Base-by-base conservation (phyloP, 768 basidiomycete species). In the Pleurotus giganteus region DNA sequence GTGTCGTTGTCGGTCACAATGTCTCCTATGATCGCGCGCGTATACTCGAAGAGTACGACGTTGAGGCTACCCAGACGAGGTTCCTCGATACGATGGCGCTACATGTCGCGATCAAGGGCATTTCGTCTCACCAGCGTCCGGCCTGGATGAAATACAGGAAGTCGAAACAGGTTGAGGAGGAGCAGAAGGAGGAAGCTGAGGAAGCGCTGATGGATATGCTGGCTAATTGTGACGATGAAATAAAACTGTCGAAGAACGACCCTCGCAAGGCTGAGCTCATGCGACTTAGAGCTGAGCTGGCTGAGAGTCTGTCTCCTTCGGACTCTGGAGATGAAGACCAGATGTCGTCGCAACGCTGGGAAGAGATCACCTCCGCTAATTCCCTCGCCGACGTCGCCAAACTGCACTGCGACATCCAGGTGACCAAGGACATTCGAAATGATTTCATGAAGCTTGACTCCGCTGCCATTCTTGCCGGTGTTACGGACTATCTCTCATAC, bases 71-170 rank as follows among this genome's bases (percentile, higher is more conserved):
- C 0, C 70, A 79, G 47, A 94, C 81, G 29, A 84, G 95, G 4
- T 99, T 90, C 66, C 69, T 98, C 46, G 96, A 98, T 67, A 99
- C 96, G 0, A 92, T 99, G 84, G 84, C 94, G 1, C 76, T 99
- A 4, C 96, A 99, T 66, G 88, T 94, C 47, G 93, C 97, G 7
- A 88, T 94, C 8, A 89, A 88, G 57, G 95, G 97, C 5, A 94
- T 98, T 53, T 95, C 94, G 1, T 93, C 92, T 0, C 89, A 93
- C 60, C 97, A 98, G 66, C 85, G 95, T 1, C 93, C 94, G 0
- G 89, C 87, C 2, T 99, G 96, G 96, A 84, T 85, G 74, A 86
- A 87, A 64, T 83, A 93, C 63, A 80, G 85, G 51, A 96, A 95
- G 66, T 72, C 77, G 37, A 86, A 88, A 65, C 76, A 78, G 45